phyloP scores from a whole-genome alignment of 768 basidiomycete species.

The Russula emetica region DNA sequence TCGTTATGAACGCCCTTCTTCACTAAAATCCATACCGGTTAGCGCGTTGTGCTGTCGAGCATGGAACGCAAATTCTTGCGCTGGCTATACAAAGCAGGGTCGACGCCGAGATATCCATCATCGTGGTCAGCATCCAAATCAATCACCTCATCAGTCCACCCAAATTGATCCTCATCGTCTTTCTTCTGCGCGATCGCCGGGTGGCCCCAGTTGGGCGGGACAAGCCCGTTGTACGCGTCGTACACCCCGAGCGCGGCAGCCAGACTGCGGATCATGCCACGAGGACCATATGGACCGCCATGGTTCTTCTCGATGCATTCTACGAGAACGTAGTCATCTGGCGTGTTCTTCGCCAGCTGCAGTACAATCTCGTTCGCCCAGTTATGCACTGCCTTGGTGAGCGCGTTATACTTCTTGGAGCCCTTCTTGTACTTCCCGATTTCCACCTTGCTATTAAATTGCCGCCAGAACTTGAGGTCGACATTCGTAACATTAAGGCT shows the following conservation, averaged over 20 bases:
- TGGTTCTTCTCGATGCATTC: conserved; percentile 7
- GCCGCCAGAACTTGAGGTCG: conserved; percentile 33
- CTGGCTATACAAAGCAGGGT: too few relatives aligned
- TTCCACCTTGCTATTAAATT: conserved; percentile 1
- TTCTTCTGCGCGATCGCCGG: not conserved
- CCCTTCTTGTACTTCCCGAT: conserved; percentile 17
- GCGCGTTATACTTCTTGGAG: conserved; percentile 8
- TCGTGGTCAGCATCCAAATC: not conserved
- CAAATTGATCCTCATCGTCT: not conserved
- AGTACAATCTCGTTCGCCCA: conserved; percentile 23
- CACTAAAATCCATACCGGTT: not conserved
- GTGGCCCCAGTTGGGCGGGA: conserved; percentile 23
- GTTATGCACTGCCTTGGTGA: conserved; percentile 7
- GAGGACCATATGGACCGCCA: conserved; percentile 16
- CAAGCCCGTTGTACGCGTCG: conserved; percentile 12
- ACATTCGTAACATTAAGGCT: conserved; percentile 28
- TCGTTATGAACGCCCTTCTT: too few relatives aligned
- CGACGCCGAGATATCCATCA: conserved; percentile 12
- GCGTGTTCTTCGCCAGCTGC: conserved; percentile 10
- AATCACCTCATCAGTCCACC: not conserved
- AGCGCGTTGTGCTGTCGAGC: not conserved
- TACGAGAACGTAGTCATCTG: conserved; percentile 17
- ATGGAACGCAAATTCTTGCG: too few relatives aligned
- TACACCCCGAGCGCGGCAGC: conserved; percentile 16
- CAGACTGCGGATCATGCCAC: conserved; percentile 23